A percentile compares a stretch with the other conserved stretches of the same genome.
These are phyloP conservation scores for Solanum rostratum DNA, from an alignment of 257 asterid species.

Conservation along the genomic window DNA sequence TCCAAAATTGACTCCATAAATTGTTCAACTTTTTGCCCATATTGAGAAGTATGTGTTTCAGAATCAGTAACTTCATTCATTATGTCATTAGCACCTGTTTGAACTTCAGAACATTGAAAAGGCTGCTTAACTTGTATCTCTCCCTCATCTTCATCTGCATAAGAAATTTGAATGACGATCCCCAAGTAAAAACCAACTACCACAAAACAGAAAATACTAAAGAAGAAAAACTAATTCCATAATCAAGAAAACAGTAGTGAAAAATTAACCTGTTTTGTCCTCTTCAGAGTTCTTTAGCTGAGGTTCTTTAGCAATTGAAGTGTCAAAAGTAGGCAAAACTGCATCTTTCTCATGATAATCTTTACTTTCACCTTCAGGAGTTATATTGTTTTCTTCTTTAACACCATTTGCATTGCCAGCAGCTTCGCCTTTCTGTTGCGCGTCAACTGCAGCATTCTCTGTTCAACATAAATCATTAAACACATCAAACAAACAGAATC, in stretches of 20 bases:
- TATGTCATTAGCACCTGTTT: constrained; percentile 8
- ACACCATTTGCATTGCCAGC: not conserved
- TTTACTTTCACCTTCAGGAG: constrained; percentile 13
- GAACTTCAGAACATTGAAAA: constrained; percentile 2
- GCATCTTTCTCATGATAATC: constrained; percentile 15
- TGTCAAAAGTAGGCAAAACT: constrained; percentile 4
- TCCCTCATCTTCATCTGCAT: not conserved
- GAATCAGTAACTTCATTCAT: constrained; percentile 4
- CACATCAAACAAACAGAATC: not conserved
- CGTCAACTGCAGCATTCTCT: constrained; percentile 12
- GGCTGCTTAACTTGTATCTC: constrained; percentile 1
- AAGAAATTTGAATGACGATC: not conserved
- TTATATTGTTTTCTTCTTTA: constrained; percentile 15
- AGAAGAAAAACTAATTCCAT: not conserved
- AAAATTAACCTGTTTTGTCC: constrained; percentile 25
- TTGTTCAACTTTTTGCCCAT: not conserved
- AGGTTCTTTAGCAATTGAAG: constrained; percentile 1
- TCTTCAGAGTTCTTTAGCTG: not conserved
- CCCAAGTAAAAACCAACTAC: not conserved
- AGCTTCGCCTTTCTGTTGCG: constrained; percentile 4
- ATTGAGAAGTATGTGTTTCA: not conserved
- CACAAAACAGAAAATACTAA: not conserved
- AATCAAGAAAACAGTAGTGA: not conserved
- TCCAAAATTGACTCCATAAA: constrained; percentile 8
- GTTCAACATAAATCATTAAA: constrained; percentile 4